phyloP scores from a whole-genome alignment of 352 stramenopile genomes.

The Globisporangium mamillatum region DNA sequence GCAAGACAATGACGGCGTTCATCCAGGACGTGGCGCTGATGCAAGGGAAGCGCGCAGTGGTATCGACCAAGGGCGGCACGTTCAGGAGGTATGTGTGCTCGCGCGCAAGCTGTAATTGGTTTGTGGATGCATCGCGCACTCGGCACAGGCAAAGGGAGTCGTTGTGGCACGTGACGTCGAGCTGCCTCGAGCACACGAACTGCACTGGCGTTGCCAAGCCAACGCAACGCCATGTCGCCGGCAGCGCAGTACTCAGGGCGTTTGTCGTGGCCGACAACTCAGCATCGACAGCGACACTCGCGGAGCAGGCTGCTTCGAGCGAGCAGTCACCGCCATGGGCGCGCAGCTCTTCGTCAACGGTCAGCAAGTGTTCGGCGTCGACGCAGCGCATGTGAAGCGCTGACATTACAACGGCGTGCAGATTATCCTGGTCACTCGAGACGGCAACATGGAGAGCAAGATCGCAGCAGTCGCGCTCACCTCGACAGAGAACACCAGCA shows the following conservation, averaged over 20 bases:
- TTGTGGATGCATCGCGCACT: not conserved
- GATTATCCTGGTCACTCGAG: too few relatives aligned
- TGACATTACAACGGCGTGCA: too few relatives aligned
- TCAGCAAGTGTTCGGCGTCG: too few relatives aligned
- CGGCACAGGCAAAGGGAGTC: not conserved
- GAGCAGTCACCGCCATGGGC: too few relatives aligned
- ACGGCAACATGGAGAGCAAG: too few relatives aligned
- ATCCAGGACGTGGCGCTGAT: not conserved
- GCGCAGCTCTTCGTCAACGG: too few relatives aligned
- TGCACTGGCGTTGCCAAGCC: not conserved
- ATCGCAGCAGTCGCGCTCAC: too few relatives aligned
- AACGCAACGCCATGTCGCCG: not conserved
- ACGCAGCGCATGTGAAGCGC: too few relatives aligned
- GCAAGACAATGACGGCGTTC: too few relatives aligned
- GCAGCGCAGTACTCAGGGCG: not conserved
- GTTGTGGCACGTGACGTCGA: not conserved
- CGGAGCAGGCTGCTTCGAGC: not conserved
- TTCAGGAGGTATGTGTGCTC: not conserved
- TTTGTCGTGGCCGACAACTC: not conserved
- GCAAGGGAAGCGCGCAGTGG: not conserved
- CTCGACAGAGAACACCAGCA: too few relatives aligned
- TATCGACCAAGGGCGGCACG: constrained; percentile 1
- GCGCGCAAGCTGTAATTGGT: not conserved
- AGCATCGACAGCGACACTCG: not conserved
- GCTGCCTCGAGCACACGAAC: not conserved